A percentile compares a stretch with the other conserved stretches of the same genome.
phyloP scores from a whole-genome alignment of 108 stramenopile genomes.

The Cylindrotheca closterium region DNA sequence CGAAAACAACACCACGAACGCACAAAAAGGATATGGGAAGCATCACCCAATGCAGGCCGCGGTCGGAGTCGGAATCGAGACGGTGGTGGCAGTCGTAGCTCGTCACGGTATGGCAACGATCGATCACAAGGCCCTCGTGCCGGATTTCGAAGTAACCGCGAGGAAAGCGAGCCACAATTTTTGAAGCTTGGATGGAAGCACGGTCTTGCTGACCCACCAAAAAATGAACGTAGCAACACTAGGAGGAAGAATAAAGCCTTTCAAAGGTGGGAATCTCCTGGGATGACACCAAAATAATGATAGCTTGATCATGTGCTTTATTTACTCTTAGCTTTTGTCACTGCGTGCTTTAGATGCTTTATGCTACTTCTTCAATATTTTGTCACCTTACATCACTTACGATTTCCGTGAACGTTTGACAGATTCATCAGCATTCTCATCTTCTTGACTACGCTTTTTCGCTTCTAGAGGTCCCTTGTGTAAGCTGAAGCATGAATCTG shows the following conservation, averaged over 20 bases:
- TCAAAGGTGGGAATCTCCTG: neutral
- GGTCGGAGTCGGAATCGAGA: too few relatives aligned
- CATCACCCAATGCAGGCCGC: neutral
- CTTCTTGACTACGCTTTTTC: neutral
- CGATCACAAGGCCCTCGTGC: neutral
- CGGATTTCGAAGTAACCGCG: neutral
- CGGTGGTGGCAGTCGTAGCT: too few relatives aligned
- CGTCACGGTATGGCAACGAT: neutral
- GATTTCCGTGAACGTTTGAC: neutral
- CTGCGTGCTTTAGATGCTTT: too few relatives aligned
- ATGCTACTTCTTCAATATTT: too few relatives aligned
- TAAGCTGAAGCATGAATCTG: neutral
- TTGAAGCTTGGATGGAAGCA: conserved; percentile 12
- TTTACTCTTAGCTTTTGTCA: too few relatives aligned
- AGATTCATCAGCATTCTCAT: neutral
- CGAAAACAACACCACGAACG: conserved; percentile 1
- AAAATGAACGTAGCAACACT: neutral
- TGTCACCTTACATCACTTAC: too few relatives aligned
- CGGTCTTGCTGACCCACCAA: neutral
- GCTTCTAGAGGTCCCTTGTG: neutral
- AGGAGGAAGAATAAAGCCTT: neutral
- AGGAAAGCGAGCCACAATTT: neutral
- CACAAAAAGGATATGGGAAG: neutral
- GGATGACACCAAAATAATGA: too few relatives aligned
- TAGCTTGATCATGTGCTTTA: too few relatives aligned